A percentile compares a stretch with the other conserved stretches of the same genome.
Conservation (phyloP, 192 early-diverging fungal species). For the Linnemannia exigua region DNA sequence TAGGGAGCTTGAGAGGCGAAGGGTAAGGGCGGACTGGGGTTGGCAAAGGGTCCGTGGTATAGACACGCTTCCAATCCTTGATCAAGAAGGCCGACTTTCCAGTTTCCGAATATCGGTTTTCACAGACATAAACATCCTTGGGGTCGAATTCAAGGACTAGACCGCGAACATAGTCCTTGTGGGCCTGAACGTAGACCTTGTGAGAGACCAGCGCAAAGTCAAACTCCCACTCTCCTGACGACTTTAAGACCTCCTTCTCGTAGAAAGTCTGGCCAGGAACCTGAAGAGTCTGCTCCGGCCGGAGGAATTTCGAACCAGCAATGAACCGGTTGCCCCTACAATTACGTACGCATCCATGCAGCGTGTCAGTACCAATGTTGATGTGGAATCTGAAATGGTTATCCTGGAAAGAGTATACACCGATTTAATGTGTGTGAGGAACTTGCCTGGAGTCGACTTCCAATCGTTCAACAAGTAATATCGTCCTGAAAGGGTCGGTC, state of each 20-base stretch:
- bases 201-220: constrained; percentile 43
- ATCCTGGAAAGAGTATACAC: neutral
- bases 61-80: constrained; percentile 58
- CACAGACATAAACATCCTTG: constrained; percentile 55
- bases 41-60: constrained; percentile 38
- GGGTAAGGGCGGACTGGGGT: constrained; percentile 41
- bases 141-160: constrained; percentile 38
- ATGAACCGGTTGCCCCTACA: constrained; percentile 29
- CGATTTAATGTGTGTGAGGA: neutral
- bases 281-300: constrained; percentile 53
- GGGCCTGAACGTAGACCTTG: constrained; percentile 49
- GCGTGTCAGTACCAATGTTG: neutral
- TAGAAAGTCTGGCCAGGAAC: constrained; percentile 51
- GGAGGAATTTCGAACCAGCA: constrained; percentile 50
- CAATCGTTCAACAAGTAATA: constrained; percentile 44
- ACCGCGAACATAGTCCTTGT: constrained; percentile 52
- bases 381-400: neutral
- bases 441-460: constrained; percentile 50
- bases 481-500: constrained; percentile 28
- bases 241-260: constrained; percentile 56
- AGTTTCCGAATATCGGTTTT: constrained; percentile 52
- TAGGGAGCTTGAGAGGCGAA: constrained; percentile 32
- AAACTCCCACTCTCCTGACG: constrained; percentile 52
- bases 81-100: constrained; percentile 50
- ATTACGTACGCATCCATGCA: neutral